Evolutionary conservation across 2,329 filamentous ascomycete genomes (phyloP), one percentile per base, ranked within the genome.

Genomic region (Anthostomella pinea): DNA sequence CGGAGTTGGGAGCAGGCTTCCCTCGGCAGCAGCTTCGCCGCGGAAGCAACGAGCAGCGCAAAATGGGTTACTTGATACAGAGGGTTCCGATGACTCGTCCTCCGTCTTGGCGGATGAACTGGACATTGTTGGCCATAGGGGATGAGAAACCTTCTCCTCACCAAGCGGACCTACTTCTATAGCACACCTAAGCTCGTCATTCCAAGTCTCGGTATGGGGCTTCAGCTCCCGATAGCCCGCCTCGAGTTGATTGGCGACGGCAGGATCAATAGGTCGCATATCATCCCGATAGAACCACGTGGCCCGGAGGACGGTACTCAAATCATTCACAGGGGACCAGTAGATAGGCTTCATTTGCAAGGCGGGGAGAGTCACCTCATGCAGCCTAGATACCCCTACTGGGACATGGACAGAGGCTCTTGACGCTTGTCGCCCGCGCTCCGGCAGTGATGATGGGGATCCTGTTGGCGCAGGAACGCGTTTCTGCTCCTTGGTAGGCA

Each of bases 221-320:
- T 81, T 82, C 33, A 97, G 69, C 54, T 95, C 87, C 38, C 84
- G 70, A 57, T 95, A 98, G 5, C 91, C 90, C n/a, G 81, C 77
- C 60, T 98, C 93, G 1, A 98, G 73, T 60, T 90, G 88, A 52
- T 97, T 98, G 7, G 93, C 89, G 21, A 96, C 83, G 11, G 79
- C 69, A 1, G 87, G 78, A 45, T 95, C 87, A 5, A 98, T 78
- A 0, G 93, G 93, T 40, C 87, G 70, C 89, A 97, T 95, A 1
- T 85, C 91, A 56, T 96, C 90, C 45, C 85, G 85, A 63, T 97
- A 97, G 60, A 98, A 98, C 93, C 93, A 98, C 1, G 91, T 97
- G 1, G 86, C 89, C 48, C 93, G 76, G 39, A 85, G 74, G 2
- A 97, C 89, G 22, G 81, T 72, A 6, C 87, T 84, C 20, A 94